These are phyloP conservation scores for Phaseolus lunatus DNA, from an alignment of 306 rosid genomes.

Conservation along the genomic window DNA sequence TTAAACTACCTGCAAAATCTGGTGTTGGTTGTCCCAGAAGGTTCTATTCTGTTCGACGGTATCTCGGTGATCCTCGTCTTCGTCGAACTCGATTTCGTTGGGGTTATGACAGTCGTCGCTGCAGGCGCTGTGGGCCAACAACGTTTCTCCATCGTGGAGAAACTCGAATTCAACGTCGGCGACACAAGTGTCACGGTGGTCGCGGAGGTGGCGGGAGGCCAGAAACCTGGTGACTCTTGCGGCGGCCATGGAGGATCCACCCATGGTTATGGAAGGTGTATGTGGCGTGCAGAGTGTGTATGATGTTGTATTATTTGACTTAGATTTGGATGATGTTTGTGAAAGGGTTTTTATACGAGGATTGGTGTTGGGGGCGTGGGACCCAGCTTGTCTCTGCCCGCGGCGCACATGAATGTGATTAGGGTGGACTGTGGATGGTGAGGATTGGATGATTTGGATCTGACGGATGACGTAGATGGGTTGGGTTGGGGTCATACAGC, in stretches of 20 bases:
- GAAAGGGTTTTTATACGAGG: constrained; percentile 30
- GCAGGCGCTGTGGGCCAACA: constrained; percentile 40
- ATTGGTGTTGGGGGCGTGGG: constrained; percentile 44
- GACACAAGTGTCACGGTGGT: constrained; percentile 26
- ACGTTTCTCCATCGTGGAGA: constrained; percentile 49
- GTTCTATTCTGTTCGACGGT: constrained; percentile 44
- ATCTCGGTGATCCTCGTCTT: constrained; percentile 25
- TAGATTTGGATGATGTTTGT: constrained; percentile 5
- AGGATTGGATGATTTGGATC: constrained; percentile 44
- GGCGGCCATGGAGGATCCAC: constrained; percentile 25
- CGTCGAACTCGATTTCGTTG: constrained; percentile 48
- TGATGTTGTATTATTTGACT: background rate
- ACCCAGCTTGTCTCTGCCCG: constrained; percentile 36
- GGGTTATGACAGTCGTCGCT: constrained; percentile 43
- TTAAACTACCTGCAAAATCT: constrained; percentile 62
- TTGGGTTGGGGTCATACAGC: constrained; percentile 51
- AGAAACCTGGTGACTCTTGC: constrained; percentile 45
- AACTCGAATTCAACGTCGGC: constrained; percentile 72
- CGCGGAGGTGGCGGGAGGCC: background rate
- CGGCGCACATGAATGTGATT: constrained; percentile 59
- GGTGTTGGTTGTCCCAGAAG: constrained; percentile 81
- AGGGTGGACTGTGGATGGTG: background rate
- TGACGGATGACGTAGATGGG: constrained; percentile 12
- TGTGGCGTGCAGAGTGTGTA: background rate
- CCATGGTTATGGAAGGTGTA: constrained; percentile 6